These are phyloP conservation scores for Mycena galericulata DNA, from an alignment of 768 basidiomycete species.

Conservation along the genomic window DNA sequence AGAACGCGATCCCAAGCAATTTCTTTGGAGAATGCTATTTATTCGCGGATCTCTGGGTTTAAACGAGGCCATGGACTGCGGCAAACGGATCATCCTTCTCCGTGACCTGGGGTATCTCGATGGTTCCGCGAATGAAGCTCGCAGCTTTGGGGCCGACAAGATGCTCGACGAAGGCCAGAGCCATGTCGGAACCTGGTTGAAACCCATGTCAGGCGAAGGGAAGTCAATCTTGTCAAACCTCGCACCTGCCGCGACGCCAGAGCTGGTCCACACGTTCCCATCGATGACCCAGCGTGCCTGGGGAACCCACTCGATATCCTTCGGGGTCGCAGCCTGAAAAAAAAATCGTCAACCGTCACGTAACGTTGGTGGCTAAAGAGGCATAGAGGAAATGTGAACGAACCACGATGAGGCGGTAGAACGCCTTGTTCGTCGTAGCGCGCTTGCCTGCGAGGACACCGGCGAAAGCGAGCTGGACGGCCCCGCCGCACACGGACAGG, in stretches of 20 bases:
- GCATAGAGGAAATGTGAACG: background rate
- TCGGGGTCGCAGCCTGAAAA: constrained; percentile 32
- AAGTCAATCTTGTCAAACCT: too few relatives aligned
- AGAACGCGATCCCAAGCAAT: too few relatives aligned
- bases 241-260: constrained; percentile 50
- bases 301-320: constrained; percentile 48
- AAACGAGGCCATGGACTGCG: constrained; percentile 39
- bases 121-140: constrained; percentile 28
- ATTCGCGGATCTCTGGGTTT: too few relatives aligned
- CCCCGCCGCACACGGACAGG: constrained; percentile 49
- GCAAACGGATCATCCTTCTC: constrained; percentile 45
- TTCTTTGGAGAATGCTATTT: too few relatives aligned
- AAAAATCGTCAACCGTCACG: background rate
- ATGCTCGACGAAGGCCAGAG: constrained; percentile 47
- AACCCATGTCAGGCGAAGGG: background rate
- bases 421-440: constrained; percentile 53
- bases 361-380: too few relatives aligned
- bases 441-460: constrained; percentile 48
- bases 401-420: constrained; percentile 43
- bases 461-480: constrained; percentile 45
- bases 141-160: constrained; percentile 39
- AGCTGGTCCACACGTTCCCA: constrained; percentile 51
- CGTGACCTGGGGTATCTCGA: constrained; percentile 36
- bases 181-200: constrained; percentile 47
- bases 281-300: constrained; percentile 51